Base-by-base conservation (phyloP, 1,284 basidiomycete genomes). In the Sphaerobolus stellatus region DNA sequence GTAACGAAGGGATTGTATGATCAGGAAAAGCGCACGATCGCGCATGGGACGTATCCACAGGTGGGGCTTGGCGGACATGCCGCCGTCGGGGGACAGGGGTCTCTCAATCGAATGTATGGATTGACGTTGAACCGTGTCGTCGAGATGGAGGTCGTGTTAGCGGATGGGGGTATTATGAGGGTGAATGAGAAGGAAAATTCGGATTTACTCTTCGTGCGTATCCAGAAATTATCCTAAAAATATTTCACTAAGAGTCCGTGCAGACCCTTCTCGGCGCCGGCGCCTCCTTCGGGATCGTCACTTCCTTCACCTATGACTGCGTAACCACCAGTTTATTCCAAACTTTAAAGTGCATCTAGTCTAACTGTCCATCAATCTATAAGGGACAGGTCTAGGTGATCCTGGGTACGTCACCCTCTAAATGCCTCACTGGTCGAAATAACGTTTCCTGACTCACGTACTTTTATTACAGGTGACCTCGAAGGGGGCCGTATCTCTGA, bases 61-160 rank as follows among this genome's bases (percentile, higher is more conserved):
- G 54, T 56, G 16, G 30, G 54, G 5, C 34, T 50, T 13, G 49
- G 49, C 8, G 34, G 49, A 25, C 49, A 50, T 16, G 49, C 49
- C 13, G 40, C 49, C 11, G 38, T 50, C 24, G 49, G 49, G 28
- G 49, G 49, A 6, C 49, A 50, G 18, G 78, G 78, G 1, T 78
- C 77, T 59, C 61, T 77, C 3, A 71, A 71, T 3, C 64, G 78
- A n/a, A 65, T 73, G 41, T 71, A 76, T 41, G 78, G 78, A 8
- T 62, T 79, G 33, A 71, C 69, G 9, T 70, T 75, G 67, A 74
- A 76, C 58, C 69, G 70, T 47, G 52, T 75, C 40, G 67, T 75
- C 8, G 76, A 75, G 30, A 71, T 69, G 18, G 65, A 74, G 56
- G 62, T 73, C 58, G 68, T 73, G 7, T 56, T 73, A 25, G 59